Evolutionary conservation across 768 basidiomycete genomes (phyloP), one percentile per base, ranked within the genome.

Genomic region (Cystoderma amianthinum): DNA sequence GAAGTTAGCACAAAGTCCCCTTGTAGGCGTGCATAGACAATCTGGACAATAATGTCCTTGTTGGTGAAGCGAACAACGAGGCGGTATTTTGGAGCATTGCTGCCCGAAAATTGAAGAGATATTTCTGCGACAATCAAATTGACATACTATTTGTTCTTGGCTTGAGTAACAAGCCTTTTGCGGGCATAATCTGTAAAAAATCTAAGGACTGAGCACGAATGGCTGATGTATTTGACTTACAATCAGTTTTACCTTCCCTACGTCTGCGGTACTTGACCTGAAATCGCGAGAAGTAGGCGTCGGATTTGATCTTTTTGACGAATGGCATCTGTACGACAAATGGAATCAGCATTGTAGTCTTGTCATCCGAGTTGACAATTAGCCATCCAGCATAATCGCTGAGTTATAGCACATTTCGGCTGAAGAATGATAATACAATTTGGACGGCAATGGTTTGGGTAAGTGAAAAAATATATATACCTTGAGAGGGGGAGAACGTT

Each of bases 1-100:
- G 89, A 74, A 43, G 80, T 79, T 53, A 99, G 74, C 53, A 98
- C 79, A 56, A 95, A 88, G 67, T 99, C 96, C 48, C 96, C 96
- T 67, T 95, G 91, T 48, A 99, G 74, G 55, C 95, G 96, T 51
- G 96, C 94, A 59, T 97, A 98, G 64, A 92, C 77, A 59, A 99
- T 84, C 65, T 95, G 92, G 55, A 84, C 83, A 62, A 96, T 91
- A 66, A 97, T 80, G 58, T 96, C 81, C 71, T 78, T 87, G 81
- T 99, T 98, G 54, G 94, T 95, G 81, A 98, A 93, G 54, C 96
- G 91, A 61, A 99, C 96, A 48, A 98, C 96, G 38, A 98, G 83
- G 53, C 94, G 92, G 71, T 96, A 96, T 71, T 97, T 96, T 42
- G 94, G 93, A 28, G 92, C 90, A 55, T 95, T 95, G 73, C 85